phyloP scores from a whole-genome alignment of 2,329 filamentous ascomycete genomes.

The Trichoderma sp. region DNA sequence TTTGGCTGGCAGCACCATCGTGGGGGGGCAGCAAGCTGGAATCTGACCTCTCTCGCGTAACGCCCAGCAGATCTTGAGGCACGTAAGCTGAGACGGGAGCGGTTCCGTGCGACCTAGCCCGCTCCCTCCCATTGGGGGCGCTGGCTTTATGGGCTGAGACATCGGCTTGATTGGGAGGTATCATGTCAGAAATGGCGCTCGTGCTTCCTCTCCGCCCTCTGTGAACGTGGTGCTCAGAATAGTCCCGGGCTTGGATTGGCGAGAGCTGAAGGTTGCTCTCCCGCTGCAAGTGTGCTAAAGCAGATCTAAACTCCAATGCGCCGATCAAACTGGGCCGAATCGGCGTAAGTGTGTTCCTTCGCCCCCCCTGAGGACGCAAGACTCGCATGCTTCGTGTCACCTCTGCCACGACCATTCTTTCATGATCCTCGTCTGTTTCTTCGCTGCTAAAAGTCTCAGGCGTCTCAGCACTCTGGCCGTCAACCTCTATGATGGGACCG shows the following conservation, averaged over 20 bases:
- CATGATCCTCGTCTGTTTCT: slow-evolving; percentile 51
- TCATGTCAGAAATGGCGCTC: slow-evolving; percentile 25
- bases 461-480: slow-evolving; percentile 32
- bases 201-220: slow-evolving; percentile 30
- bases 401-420: slow-evolving; percentile 70
- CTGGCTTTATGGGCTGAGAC: not conserved
- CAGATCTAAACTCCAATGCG: slow-evolving; percentile 87
- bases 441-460: slow-evolving; percentile 43
- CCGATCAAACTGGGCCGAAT: slow-evolving; percentile 92
- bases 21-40: not conserved
- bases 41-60: not conserved
- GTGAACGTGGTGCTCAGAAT: slow-evolving; percentile 35
- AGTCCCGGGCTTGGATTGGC: slow-evolving; percentile 63
- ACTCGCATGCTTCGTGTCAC: slow-evolving; percentile 92
- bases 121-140: slow-evolving; percentile 19
- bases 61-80: not conserved
- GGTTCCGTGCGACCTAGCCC: slow-evolving; percentile 23
- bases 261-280: slow-evolving; percentile 72
- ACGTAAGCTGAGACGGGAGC: slow-evolving; percentile 7
- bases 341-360: slow-evolving; percentile 71
- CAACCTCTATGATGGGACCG: slow-evolving; percentile 47
- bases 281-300: slow-evolving; percentile 80
- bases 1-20: slow-evolving; percentile 21
- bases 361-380: slow-evolving; percentile 59
- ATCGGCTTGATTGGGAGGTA: slow-evolving; percentile 18